Evolutionary conservation across 2,329 filamentous ascomycete species (phyloP), one percentile per base, ranked within the genome.

Genomic region (Scedosporium aurantiacum): DNA sequence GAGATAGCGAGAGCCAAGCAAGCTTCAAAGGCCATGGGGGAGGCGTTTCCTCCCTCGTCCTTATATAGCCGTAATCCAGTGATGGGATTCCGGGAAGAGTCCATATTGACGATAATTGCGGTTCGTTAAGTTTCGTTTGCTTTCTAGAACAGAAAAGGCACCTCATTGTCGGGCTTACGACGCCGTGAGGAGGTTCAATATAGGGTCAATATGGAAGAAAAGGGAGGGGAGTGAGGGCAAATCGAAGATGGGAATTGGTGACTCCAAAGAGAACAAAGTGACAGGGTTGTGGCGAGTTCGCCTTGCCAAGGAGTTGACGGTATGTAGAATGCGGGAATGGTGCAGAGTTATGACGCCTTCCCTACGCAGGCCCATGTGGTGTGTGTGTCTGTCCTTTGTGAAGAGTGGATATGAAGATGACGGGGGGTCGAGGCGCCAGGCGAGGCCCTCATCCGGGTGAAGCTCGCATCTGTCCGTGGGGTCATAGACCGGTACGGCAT

Each of bases 141-240:
- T 27, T 54, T 54, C 50, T 14, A 54, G 50, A 58, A 41, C 12
- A n/a, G 14, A 18, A 14, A 41, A 41, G 56, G n/a, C 28, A 40
- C 40, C 56, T 18, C 56, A 43, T 58, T 41, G 32, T 37, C 56
- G 56, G 56, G 32, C 37, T 58, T 37, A 41, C 55, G 55, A 25
- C 56, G 10, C 56, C 56, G 32, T 23, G 56, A 23, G 28, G 27
- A 58, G 25, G 27, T 37, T 18, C 56, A 58, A 58, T 58, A 58
- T 58, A 37, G 56, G 56, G 28, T 58, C 56, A 58, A 58, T 58
- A 40, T 58, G 56, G 56, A 58, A 58, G 56, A 58, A 58, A 28
- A 41, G 18, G 47, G 32, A 40, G 56, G 28, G 27, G 32, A 27
- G 50, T 54, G 50, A 54, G 23, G 50, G n/a, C 23, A 54, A 16